A percentile compares a stretch with the other conserved stretches of the same genome.
These are phyloP conservation scores for Penicillium arizonense DNA, from an alignment of 495 filamentous ascomycete species.

Conservation along the genomic window DNA sequence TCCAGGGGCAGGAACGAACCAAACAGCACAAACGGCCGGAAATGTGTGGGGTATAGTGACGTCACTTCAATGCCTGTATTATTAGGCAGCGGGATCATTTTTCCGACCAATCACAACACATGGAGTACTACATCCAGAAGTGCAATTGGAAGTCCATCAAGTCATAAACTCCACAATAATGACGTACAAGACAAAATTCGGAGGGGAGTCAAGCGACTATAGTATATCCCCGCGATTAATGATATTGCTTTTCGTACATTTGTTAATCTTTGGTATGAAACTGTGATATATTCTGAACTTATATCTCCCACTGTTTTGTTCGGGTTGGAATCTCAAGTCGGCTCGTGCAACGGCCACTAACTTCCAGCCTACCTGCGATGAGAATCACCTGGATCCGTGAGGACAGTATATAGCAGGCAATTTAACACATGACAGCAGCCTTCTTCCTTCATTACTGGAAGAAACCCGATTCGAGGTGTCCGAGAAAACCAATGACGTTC, in stretches of 20 bases:
- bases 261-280: too few species aligned
- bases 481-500: slow-evolving; percentile 4
- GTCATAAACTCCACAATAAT: neutral
- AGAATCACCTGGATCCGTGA: too few species aligned
- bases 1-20: too few species aligned
- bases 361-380: too few species aligned
- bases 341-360: too few species aligned
- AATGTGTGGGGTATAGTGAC: neutral
- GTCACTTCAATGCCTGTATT: neutral
- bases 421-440: neutral
- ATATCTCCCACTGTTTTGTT: too few species aligned
- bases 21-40: too few species aligned
- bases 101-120: neutral
- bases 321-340: too few species aligned
- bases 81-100: neutral
- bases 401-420: too few species aligned
- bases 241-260: too few species aligned
- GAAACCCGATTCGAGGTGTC: neutral
- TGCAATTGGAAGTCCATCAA: neutral
- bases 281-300: too few species aligned
- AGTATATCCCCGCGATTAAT: neutral
- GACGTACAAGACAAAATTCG: neutral
- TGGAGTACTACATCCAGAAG: neutral
- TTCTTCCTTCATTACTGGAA: neutral
- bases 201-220: neutral